A percentile compares a stretch with the other conserved stretches of the same genome.
phyloP scores from a whole-genome alignment of 73 alveolate species.

The Paramecium octaurelia region DNA sequence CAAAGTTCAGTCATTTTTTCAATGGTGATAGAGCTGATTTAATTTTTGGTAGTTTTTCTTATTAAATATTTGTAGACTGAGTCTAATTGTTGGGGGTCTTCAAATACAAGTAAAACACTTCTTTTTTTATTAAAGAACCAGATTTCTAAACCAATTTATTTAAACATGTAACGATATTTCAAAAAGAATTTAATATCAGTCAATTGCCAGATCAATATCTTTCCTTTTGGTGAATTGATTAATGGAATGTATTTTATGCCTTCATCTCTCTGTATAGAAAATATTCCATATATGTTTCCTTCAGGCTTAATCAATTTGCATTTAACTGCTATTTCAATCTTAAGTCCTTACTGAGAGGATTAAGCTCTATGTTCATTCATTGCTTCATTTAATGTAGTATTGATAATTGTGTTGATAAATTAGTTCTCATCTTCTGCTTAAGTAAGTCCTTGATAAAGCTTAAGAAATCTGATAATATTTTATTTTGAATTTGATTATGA shows the following conservation, averaged over 20 bases:
- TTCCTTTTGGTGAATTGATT: conserved; percentile 32
- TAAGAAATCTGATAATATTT: conserved; percentile 45
- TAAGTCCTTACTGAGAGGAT: conserved; percentile 12
- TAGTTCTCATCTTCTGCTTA: conserved; percentile 49
- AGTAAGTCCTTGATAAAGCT: conserved; percentile 44
- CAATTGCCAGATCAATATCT: neutral
- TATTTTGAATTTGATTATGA: conserved; percentile 52
- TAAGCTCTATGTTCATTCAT: conserved; percentile 46
- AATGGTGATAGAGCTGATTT: conserved; percentile 32
- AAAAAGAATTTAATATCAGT: conserved; percentile 43
- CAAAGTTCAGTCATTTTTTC: conserved; percentile 71
- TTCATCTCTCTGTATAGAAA: conserved; percentile 14
- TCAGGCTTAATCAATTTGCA: conserved; percentile 50
- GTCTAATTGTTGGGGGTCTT: conserved; percentile 1
- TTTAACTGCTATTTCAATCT: conserved; percentile 27
- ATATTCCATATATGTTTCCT: conserved; percentile 47
- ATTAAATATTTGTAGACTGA: neutral
- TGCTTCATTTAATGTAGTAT: conserved; percentile 20
- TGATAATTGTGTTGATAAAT: neutral
- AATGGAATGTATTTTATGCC: conserved; percentile 18
- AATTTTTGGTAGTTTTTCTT: conserved; percentile 10
- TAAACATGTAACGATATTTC: conserved; percentile 47
- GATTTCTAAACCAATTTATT: conserved; percentile 44
- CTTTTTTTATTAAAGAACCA: conserved; percentile 52
- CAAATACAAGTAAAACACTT: conserved; percentile 39